phyloP scores from a whole-genome alignment of 1,284 basidiomycete species.

The Ustilago tritici region DNA sequence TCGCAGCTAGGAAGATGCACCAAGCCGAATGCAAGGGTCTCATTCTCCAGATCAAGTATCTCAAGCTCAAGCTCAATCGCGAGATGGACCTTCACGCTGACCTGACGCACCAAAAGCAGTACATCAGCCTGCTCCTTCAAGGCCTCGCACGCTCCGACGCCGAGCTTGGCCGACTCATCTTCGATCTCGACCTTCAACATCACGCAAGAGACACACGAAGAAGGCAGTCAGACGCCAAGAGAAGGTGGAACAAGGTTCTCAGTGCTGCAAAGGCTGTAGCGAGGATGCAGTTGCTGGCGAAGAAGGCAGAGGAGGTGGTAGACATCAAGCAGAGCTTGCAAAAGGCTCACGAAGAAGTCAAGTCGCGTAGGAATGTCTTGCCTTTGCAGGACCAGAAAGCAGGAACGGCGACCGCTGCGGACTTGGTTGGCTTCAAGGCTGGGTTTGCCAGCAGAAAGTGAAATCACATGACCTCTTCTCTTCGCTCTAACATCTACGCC shows the following conservation, averaged over 20 bases:
- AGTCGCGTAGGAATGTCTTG: slow-evolving; percentile 16
- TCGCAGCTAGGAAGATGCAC: slow-evolving; percentile 72
- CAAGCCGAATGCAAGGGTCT: slow-evolving; percentile 87
- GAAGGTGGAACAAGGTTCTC: slow-evolving; percentile 35
- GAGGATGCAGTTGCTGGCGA: slow-evolving; percentile 30
- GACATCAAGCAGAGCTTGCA: slow-evolving; percentile 30
- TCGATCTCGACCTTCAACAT: slow-evolving; percentile 39
- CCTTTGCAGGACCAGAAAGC: slow-evolving; percentile 8
- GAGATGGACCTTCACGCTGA: slow-evolving; percentile 85
- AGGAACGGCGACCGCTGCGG: background rate
- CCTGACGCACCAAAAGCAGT: slow-evolving; percentile 82
- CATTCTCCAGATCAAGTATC: slow-evolving; percentile 86
- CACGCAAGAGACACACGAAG: slow-evolving; percentile 10
- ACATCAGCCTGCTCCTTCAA: slow-evolving; percentile 41
- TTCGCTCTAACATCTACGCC: background rate
- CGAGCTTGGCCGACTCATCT: slow-evolving; percentile 30
- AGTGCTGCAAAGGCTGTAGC: slow-evolving; percentile 26
- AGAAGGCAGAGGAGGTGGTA: slow-evolving; percentile 8
- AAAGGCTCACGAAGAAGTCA: slow-evolving; percentile 36
- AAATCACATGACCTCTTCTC: background rate
- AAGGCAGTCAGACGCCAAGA: slow-evolving; percentile 9
- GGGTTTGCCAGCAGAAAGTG: slow-evolving; percentile 7
- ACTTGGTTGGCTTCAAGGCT: slow-evolving; percentile 7
- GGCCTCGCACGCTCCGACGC: slow-evolving; percentile 31
- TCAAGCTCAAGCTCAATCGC: slow-evolving; percentile 89